A percentile compares a stretch with the other conserved stretches of the same genome.
Conservation (phyloP, 2,329 filamentous ascomycete species). For the Epichloe uncinata region DNA sequence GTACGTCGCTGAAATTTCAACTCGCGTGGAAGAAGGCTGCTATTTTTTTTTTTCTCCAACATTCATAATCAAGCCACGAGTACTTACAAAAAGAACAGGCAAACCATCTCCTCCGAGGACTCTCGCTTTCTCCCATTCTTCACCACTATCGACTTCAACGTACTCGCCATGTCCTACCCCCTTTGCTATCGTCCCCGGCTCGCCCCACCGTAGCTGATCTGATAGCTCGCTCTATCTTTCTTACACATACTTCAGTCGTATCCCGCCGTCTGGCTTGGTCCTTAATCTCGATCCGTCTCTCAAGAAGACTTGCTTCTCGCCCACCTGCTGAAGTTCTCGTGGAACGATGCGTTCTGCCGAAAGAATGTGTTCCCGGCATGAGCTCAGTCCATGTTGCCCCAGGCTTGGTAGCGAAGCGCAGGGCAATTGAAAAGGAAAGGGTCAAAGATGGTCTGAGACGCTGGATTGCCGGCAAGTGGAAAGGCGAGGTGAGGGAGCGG, state of each 20-base stretch:
- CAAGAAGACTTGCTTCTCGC: constrained; percentile 44
- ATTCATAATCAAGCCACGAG: not conserved
- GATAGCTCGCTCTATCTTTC: constrained; percentile 50
- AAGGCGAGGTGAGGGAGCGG: constrained; percentile 35
- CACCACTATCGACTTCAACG: constrained; percentile 48
- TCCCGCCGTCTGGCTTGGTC: constrained; percentile 50
- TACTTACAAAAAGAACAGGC: constrained; percentile 29
- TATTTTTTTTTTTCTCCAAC: too few relatives aligned
- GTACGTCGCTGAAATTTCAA: not conserved
- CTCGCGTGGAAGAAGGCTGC: not conserved
- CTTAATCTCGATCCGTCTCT: constrained; percentile 51
- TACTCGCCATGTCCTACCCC: constrained; percentile 39
- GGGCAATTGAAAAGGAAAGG: constrained; percentile 51
- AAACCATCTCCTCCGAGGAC: constrained; percentile 45
- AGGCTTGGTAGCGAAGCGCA: constrained; percentile 46
- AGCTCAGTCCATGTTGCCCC: constrained; percentile 36
- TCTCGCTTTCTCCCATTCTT: constrained; percentile 52
- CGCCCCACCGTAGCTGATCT: constrained; percentile 49
- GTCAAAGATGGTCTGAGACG: constrained; percentile 52
- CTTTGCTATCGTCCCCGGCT: constrained; percentile 40
- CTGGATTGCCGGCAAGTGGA: constrained; percentile 50
- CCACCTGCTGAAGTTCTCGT: constrained; percentile 49
- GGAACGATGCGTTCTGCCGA: constrained; percentile 49
- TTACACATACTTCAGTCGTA: constrained; percentile 51
- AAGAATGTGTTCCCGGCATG: constrained; percentile 44